These are phyloP conservation scores for Stephanodiscus triporus DNA, from an alignment of 108 stramenopile genomes.

Conservation along the genomic window DNA sequence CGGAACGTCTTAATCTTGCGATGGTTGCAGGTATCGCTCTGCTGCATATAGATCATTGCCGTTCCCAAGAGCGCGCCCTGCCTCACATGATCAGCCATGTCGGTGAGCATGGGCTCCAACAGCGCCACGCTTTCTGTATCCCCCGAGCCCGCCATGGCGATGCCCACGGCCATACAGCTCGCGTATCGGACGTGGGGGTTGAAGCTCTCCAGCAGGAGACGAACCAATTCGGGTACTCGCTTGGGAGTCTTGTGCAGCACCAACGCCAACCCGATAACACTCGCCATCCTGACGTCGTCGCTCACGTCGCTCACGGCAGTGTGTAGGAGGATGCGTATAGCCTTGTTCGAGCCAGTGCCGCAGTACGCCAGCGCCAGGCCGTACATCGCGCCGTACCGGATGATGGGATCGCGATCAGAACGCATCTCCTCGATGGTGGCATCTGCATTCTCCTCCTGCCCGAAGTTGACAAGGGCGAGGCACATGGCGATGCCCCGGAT, in stretches of 20 bases:
- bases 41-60: constrained; percentile 99
- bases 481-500: constrained; percentile 97
- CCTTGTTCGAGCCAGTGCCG: constrained; percentile 97
- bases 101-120: constrained; percentile 98
- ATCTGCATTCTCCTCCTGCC: constrained; percentile 97
- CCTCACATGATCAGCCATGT: constrained; percentile 97
- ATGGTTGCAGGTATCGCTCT: constrained; percentile 82
- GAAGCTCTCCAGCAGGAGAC: constrained; percentile 96
- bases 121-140: constrained; percentile 93
- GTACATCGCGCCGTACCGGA: constrained; percentile 98
- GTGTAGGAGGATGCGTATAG: constrained; percentile 94
- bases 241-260: constrained; percentile 97
- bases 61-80: constrained; percentile 97
- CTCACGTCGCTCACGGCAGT: constrained; percentile 98
- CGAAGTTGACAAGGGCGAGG: constrained; percentile 93
- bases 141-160: constrained; percentile 97
- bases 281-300: constrained; percentile 98
- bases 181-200: constrained; percentile 99
- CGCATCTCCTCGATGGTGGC: constrained; percentile 93
- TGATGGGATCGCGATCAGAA: constrained; percentile 95
- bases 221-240: constrained; percentile 91
- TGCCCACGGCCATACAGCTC: constrained; percentile 98
- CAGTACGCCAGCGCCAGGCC: constrained; percentile 96
- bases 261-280: constrained; percentile 96
- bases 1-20: constrained; percentile 89